Conservation (phyloP, 805 yeast species). For the Zygosaccharomyces kombuchaensis region DNA sequence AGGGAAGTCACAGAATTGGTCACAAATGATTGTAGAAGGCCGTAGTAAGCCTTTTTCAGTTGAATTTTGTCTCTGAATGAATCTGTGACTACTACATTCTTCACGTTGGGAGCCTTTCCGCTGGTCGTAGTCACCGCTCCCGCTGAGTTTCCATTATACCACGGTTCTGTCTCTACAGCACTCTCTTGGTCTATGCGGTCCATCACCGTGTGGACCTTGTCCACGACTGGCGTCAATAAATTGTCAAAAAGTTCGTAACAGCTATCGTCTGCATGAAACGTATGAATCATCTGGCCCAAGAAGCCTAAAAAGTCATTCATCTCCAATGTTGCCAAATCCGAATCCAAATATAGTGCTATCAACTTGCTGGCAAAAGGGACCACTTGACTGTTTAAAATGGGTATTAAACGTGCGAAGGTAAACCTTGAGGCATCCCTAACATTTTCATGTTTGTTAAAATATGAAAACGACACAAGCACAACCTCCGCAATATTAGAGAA, state of each 20-base stretch:
- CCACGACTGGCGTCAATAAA: slow-evolving; percentile 67
- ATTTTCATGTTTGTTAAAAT: slow-evolving; percentile 56
- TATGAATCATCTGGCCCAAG: slow-evolving; percentile 82
- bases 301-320: slow-evolving; percentile 79
- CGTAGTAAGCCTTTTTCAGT: slow-evolving; percentile 66
- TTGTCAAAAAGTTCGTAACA: slow-evolving; percentile 72
- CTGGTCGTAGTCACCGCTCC: neutral
- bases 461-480: slow-evolving; percentile 76
- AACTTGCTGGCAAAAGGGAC: slow-evolving; percentile 60
- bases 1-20: slow-evolving; percentile 77
- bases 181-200: slow-evolving; percentile 41
- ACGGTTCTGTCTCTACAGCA: slow-evolving; percentile 15
- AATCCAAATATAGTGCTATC: slow-evolving; percentile 58
- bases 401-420: slow-evolving; percentile 81
- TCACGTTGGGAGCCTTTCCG: slow-evolving; percentile 12
- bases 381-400: slow-evolving; percentile 55
- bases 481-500: slow-evolving; percentile 74
- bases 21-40: slow-evolving; percentile 62
- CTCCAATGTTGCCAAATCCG: slow-evolving; percentile 57
- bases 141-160: slow-evolving; percentile 7
- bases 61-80: slow-evolving; percentile 57
- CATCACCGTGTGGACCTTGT: slow-evolving; percentile 54
- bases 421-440: slow-evolving; percentile 84
- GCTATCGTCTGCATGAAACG: slow-evolving; percentile 58
- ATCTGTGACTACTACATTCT: slow-evolving; percentile 49